phyloP scores from a whole-genome alignment of 768 basidiomycete genomes.

The Boletus reticulatus region DNA sequence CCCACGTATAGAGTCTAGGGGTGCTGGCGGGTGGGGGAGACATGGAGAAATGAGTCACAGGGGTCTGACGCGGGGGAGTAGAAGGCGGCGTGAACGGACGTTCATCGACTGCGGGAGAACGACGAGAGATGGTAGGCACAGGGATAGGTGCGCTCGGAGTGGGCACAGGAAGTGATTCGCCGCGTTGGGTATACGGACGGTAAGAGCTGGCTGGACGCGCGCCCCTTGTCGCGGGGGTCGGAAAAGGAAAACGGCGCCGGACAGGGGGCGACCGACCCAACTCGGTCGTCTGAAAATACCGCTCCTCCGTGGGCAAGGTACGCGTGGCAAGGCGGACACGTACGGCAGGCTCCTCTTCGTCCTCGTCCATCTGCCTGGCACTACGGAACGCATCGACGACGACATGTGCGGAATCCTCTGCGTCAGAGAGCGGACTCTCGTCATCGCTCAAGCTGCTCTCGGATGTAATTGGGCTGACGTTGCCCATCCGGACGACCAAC shows the following conservation, averaged over 20 bases:
- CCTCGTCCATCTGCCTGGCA: conserved; percentile 22
- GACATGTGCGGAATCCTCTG: conserved; percentile 42
- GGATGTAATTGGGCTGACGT: conserved; percentile 37
- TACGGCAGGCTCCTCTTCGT: conserved; percentile 13
- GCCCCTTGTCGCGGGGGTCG: background rate
- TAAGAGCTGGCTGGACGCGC: background rate
- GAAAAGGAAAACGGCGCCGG: conserved; percentile 10
- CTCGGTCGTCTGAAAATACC: conserved; percentile 4
- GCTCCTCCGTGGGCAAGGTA: conserved; percentile 3
- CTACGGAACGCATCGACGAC: conserved; percentile 36
- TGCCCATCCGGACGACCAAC: conserved; percentile 29
- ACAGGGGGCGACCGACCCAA: background rate
- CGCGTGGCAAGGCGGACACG: conserved; percentile 26
- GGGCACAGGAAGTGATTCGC: conserved; percentile 15
- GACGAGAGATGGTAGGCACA: conserved; percentile 25
- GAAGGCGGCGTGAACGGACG: conserved; percentile 18
- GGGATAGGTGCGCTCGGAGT: conserved; percentile 29
- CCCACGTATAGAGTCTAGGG: conserved; percentile 59
- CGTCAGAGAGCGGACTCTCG: conserved; percentile 48
- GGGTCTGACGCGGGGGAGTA: conserved; percentile 32
- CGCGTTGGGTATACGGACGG: background rate
- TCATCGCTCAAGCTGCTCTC: conserved; percentile 45
- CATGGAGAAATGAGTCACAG: conserved; percentile 32
- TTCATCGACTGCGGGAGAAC: conserved; percentile 21
- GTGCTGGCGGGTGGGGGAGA: conserved; percentile 57